Conservation (phyloP, 106 monocot genomes). For the Dendrobium officinale region DNA sequence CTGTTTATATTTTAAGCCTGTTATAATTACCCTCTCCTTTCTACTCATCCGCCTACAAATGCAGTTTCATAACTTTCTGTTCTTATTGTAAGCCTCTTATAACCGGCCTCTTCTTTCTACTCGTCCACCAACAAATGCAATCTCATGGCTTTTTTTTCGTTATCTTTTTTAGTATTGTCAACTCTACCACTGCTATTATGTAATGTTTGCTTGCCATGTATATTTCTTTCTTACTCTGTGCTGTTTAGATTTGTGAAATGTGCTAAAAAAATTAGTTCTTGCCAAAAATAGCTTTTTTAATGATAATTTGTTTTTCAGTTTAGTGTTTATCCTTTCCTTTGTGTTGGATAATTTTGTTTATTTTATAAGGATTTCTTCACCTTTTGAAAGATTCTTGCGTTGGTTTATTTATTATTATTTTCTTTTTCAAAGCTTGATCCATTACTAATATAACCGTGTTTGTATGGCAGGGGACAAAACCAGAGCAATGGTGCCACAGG, state of each 20-base stretch:
- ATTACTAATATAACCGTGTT: not conserved
- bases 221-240: not conserved
- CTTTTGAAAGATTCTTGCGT: not conserved
- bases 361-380: not conserved
- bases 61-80: too few relatives aligned
- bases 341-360: not conserved
- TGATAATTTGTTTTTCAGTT: not conserved
- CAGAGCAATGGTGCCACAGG: slow-evolving; percentile 7
- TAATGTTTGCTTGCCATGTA: not conserved
- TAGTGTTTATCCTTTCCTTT: not conserved
- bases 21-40: too few relatives aligned
- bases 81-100: too few relatives aligned
- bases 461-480: not conserved
- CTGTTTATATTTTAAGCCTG: too few relatives aligned
- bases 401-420: not conserved
- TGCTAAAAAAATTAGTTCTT: not conserved
- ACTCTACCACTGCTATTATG: not conserved
- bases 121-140: too few relatives aligned
- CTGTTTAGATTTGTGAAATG: not conserved
- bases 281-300: not conserved
- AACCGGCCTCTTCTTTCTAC: too few relatives aligned
- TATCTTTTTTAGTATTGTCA: too few relatives aligned
- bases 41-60: too few relatives aligned
- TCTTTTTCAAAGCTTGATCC: not conserved
- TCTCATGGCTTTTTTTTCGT: too few relatives aligned